Conservation (phyloP, 1,284 basidiomycete species). For the Ganoderma resinaceum region DNA sequence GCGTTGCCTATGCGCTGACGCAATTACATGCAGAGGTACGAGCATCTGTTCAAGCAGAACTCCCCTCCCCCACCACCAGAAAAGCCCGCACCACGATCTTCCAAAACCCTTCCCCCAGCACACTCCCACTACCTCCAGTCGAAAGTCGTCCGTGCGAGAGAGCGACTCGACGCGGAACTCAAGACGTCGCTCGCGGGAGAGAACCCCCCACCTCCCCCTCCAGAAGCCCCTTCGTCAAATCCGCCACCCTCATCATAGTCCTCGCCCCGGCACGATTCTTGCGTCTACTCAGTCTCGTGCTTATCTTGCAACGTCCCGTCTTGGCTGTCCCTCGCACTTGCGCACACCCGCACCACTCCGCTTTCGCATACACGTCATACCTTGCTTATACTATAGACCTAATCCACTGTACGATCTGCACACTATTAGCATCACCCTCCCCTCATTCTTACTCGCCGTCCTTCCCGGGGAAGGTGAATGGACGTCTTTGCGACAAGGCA, state of each 20-base stretch:
- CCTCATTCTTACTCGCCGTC: slow-evolving; percentile 17
- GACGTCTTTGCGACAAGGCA: background rate
- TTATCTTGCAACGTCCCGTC: background rate
- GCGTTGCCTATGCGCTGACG: background rate
- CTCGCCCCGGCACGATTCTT: background rate
- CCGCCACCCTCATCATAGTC: slow-evolving; percentile 27
- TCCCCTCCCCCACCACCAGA: slow-evolving; percentile 68
- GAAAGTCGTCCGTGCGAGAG: slow-evolving; percentile 93
- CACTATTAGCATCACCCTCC: slow-evolving; percentile 27
- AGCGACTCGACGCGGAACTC: slow-evolving; percentile 91
- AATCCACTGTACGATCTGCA: slow-evolving; percentile 31
- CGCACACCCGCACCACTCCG: slow-evolving; percentile 8
- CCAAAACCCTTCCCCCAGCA: slow-evolving; percentile 46
- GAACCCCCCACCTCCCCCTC: slow-evolving; percentile 28
- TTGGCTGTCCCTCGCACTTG: background rate
- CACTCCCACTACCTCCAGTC: slow-evolving; percentile 95
- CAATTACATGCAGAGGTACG: slow-evolving; percentile 75
- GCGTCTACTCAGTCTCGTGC: background rate
- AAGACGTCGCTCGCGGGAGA: slow-evolving; percentile 43
- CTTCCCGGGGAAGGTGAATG: background rate
- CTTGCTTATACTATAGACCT: slow-evolving; percentile 32
- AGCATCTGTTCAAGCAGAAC: slow-evolving; percentile 92
- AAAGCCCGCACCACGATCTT: slow-evolving; percentile 46
- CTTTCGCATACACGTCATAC: slow-evolving; percentile 25
- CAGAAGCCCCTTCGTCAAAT: slow-evolving; percentile 23